Conservation (phyloP, 2,329 filamentous ascomycete species). For the Chlorencoelia australis region DNA sequence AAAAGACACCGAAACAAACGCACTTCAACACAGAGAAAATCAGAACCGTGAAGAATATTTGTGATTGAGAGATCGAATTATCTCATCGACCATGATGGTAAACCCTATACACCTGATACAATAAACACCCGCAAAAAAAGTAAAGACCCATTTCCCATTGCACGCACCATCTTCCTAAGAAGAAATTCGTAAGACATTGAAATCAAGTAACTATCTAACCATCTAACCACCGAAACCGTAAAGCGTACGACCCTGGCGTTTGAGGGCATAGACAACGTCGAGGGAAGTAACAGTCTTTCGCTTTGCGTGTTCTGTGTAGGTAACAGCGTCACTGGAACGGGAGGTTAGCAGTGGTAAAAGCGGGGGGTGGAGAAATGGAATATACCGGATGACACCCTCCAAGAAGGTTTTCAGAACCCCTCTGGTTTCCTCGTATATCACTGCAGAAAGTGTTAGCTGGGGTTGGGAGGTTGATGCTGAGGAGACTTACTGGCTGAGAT, state of each 20-base stretch:
- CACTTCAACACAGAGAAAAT: background rate
- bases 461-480: conserved; percentile 21
- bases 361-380: too few species aligned
- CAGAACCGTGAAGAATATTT: conserved; percentile 2
- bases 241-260: conserved; percentile 56
- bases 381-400: conserved; percentile 67
- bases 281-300: conserved; percentile 61
- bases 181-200: conserved; percentile 22
- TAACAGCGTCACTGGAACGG: conserved; percentile 35
- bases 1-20: background rate
- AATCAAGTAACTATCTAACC: conserved; percentile 10
- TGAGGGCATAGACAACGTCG: conserved; percentile 56
- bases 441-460: conserved; percentile 27
- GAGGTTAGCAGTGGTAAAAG: too few species aligned
- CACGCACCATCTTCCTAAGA: conserved; percentile 15
- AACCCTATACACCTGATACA: conserved; percentile 24
- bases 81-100: conserved; percentile 19
- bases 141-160: conserved; percentile 19
- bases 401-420: conserved; percentile 79
- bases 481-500: conserved; percentile 71
- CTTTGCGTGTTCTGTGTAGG: conserved; percentile 59
- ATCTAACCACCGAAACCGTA: conserved; percentile 58
- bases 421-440: conserved; percentile 78
- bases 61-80: conserved; percentile 12
- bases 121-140: conserved; percentile 22